A percentile compares a stretch with the other conserved stretches of the same genome.
Evolutionary conservation across 306 rosid genomes (phyloP).

Genomic region (Castanea mollissima): DNA sequence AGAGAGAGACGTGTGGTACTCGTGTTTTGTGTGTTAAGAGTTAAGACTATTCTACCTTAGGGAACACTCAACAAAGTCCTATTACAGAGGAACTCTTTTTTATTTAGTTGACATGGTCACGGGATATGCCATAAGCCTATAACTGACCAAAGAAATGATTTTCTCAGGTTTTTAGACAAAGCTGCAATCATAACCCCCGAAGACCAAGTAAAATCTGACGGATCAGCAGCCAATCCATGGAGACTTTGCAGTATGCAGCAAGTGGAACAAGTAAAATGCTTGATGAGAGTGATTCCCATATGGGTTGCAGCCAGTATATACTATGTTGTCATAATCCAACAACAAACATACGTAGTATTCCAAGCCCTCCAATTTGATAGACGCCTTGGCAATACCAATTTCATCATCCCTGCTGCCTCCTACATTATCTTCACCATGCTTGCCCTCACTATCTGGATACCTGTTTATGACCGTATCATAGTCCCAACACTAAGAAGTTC

Average conservation of each 20-base stretch:
- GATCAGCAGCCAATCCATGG: conserved; percentile 77
- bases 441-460: conserved; percentile 57
- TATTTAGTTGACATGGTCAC: too few relatives aligned
- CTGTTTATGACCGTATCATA: conserved; percentile 57
- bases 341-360: conserved; percentile 54
- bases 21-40: too few relatives aligned
- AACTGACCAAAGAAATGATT: not conserved
- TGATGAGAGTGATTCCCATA: conserved; percentile 68
- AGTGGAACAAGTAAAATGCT: conserved; percentile 84
- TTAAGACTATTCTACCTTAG: too few relatives aligned
- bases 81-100: too few relatives aligned
- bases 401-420: conserved; percentile 73
- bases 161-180: conserved; percentile 64
- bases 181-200: conserved; percentile 61
- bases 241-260: conserved; percentile 72
- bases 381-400: conserved; percentile 40
- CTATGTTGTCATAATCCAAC: conserved; percentile 44
- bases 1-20: too few relatives aligned
- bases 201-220: conserved; percentile 57
- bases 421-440: conserved; percentile 61
- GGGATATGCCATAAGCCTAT: too few relatives aligned
- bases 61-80: too few relatives aligned
- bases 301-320: conserved; percentile 50
- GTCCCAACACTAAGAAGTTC: conserved; percentile 54
- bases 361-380: conserved; percentile 87